Conservation (phyloP, 2,329 filamentous ascomycete genomes). For the Botrytis byssoidea region DNA sequence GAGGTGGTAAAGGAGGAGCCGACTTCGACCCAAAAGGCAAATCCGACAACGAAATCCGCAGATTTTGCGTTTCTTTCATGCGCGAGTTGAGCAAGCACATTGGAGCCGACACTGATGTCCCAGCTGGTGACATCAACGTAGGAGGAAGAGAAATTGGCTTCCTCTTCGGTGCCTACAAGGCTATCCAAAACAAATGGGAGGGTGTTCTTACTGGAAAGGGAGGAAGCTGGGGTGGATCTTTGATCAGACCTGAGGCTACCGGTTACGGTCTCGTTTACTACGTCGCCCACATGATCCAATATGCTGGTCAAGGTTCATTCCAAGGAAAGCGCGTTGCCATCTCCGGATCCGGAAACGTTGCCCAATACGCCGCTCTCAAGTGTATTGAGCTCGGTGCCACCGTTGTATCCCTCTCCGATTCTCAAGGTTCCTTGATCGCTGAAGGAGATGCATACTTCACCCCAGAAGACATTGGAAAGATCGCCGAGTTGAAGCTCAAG, state of each 20-base stretch:
- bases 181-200: slow-evolving; percentile 86
- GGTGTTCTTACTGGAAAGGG: slow-evolving; percentile 97
- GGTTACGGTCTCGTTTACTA: slow-evolving; percentile 97
- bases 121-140: slow-evolving; percentile 95
- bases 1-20: slow-evolving; percentile 94
- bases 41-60: slow-evolving; percentile 93
- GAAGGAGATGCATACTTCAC: slow-evolving; percentile 70
- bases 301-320: slow-evolving; percentile 84
- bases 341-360: slow-evolving; percentile 96
- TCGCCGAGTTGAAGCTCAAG: slow-evolving; percentile 82
- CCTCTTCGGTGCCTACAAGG: slow-evolving; percentile 92
- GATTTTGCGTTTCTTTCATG: slow-evolving; percentile 97
- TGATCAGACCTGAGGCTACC: slow-evolving; percentile 96
- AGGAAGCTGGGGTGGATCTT: slow-evolving; percentile 82
- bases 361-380: slow-evolving; percentile 96
- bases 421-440: slow-evolving; percentile 78
- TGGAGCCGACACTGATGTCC: slow-evolving; percentile 91
- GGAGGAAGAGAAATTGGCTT: slow-evolving; percentile 89
- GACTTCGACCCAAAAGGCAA: slow-evolving; percentile 99
- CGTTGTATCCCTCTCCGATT: slow-evolving; percentile 92
- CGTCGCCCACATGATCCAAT: slow-evolving; percentile 90
- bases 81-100: slow-evolving; percentile 93
- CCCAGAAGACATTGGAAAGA: slow-evolving; percentile 72
- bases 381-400: slow-evolving; percentile 92
- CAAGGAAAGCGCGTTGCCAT: slow-evolving; percentile 90